Base-by-base conservation (phyloP, 768 basidiomycete genomes). In the Suillus brevipes region DNA sequence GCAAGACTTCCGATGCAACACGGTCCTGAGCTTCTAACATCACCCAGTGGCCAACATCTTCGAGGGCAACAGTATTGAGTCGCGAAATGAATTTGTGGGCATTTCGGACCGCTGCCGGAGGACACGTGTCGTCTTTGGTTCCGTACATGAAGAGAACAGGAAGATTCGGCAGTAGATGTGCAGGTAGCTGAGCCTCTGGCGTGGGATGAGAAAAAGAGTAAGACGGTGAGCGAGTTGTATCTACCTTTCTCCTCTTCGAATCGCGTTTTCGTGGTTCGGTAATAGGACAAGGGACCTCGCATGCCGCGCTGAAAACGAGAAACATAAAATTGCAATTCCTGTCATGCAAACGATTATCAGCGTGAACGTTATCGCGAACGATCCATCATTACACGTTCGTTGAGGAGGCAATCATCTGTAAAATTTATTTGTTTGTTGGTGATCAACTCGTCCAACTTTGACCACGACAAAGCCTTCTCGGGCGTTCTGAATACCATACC, bases 201-300 rank as follows among this genome's bases (percentile, higher is more conserved):
- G 1, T 40, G 37, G 23, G 9, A 16, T 37, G 67, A 49, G 12
- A 60, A 56, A 37, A 55, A 14, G 45, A 53, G 25, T 52, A 50
- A 18, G n/a, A 6, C 28, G 28, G 2, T 45, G 58, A 37, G 20
- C 38, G 38, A 25, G 5, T 20, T 10, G 56, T 63, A 25, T 50
- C n/a, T 23, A 77, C 82, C 77, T 69, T 68, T 69, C 69, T 92
- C 89, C 74, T 94, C 92, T 20, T 91, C 85, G 71, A 83, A 84
- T n/a, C 89, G 84, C 65, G 79, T 65, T 65, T 81, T 80, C 14
- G 78, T 73, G 2, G 89, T 91, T 38, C 90, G 84, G 67, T 92
- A 93, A 72, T 91, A 94, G 64, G 89, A 90, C n/a, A 92, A 74
- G 4, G 91, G 89, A 2, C 89, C 90, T 23, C 81, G 79, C 85